These are phyloP conservation scores for Suhomyces taliae DNA, from an alignment of 1,139 yeast genomes.

Conservation along the genomic window DNA sequence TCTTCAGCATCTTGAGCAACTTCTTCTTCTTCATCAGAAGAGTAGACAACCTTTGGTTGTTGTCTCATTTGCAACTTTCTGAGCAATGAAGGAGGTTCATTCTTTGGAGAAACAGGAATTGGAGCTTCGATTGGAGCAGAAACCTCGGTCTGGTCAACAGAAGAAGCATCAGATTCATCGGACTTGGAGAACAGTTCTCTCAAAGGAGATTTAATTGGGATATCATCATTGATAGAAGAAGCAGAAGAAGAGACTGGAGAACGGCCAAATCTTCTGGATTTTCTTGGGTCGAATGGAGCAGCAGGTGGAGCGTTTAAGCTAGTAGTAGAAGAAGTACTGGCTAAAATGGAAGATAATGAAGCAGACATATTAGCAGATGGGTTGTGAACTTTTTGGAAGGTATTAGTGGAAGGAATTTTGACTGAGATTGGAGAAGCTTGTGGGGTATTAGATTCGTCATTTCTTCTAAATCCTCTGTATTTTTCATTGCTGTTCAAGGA, in stretches of 20 bases:
- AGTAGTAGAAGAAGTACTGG: constrained; percentile 11
- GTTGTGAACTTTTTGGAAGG: constrained; percentile 14
- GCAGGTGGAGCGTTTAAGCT: constrained; percentile 13
- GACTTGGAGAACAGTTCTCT: constrained; percentile 11
- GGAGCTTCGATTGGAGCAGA: constrained; percentile 3
- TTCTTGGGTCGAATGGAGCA: constrained; percentile 25
- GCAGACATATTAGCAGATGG: constrained; percentile 15
- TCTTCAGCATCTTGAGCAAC: background rate
- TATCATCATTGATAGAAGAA: constrained; percentile 14
- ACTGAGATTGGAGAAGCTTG: constrained; percentile 28
- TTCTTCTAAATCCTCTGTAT: constrained; percentile 49
- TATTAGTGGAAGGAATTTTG: constrained; percentile 23
- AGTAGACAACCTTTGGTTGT: constrained; percentile 6
- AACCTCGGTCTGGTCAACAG: constrained; percentile 8
- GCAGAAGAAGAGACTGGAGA: constrained; percentile 18
- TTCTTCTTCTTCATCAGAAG: constrained; percentile 8
- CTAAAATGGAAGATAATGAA: constrained; percentile 15
- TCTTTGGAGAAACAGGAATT: background rate
- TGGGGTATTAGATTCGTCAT: constrained; percentile 25
- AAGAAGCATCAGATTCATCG: constrained; percentile 5
- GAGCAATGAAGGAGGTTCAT: constrained; percentile 13
- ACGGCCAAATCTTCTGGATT: constrained; percentile 16
- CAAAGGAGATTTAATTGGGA: constrained; percentile 17
- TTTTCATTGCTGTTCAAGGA: constrained; percentile 34
- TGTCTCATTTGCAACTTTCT: constrained; percentile 14